Evolutionary conservation across 164 flowering plant genomes (phyloP).

Genomic region (Tinospora cordifolia): DNA sequence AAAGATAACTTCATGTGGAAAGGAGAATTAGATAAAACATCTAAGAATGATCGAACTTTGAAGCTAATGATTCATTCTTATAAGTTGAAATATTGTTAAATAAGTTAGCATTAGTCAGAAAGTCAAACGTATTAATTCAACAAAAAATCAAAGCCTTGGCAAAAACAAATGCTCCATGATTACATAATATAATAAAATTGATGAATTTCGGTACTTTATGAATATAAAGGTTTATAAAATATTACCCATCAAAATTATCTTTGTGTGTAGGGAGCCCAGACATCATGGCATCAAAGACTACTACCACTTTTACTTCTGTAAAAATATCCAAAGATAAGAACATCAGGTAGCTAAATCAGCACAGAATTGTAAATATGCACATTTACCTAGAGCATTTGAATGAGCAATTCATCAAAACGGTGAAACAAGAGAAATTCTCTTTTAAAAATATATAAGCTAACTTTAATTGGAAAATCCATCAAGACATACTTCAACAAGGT

Average conservation of each 20-base stretch:
- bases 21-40: neutral
- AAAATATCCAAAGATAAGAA: conserved; percentile 20
- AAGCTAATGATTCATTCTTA: neutral
- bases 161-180: neutral
- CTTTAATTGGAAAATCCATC: too few species aligned
- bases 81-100: neutral
- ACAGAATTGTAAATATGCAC: neutral
- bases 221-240: conserved; percentile 7
- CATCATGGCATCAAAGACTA: conserved; percentile 91
- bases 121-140: neutral
- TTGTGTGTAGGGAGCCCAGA: conserved; percentile 85
- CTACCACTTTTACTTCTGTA: conserved; percentile 93
- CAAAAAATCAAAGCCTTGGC: neutral
- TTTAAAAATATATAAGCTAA: too few species aligned
- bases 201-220: neutral
- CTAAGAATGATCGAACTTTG: neutral
- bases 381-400: neutral
- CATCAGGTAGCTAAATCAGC: conserved; percentile 9
- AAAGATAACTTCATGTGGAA: too few species aligned
- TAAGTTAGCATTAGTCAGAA: neutral
- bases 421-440: too few species aligned
- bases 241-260: conserved; percentile 74
- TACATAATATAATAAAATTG: neutral
- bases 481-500: too few species aligned
- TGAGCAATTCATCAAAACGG: neutral